These are phyloP conservation scores for Penicillium maclennaniae DNA, from an alignment of 495 filamentous ascomycete genomes.

Conservation along the genomic window DNA sequence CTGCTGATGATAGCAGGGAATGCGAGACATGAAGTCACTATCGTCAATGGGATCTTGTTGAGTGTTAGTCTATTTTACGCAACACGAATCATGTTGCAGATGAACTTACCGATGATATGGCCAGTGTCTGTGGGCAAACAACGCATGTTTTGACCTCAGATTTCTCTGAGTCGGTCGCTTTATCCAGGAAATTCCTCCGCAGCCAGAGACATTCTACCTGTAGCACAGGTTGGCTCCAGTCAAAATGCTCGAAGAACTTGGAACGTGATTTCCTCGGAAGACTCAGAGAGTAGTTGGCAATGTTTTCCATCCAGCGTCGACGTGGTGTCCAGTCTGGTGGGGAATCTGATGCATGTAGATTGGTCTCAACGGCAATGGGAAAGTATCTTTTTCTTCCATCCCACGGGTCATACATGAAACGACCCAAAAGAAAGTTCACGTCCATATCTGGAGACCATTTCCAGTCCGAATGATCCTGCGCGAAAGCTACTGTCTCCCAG, in stretches of 20 bases:
- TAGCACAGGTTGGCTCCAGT: conserved; percentile 71
- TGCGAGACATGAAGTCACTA: conserved; percentile 63
- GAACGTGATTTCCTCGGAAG: conserved; percentile 52
- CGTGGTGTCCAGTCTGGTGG: conserved; percentile 47
- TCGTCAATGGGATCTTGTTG: conserved; percentile 56
- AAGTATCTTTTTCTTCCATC: conserved; percentile 60
- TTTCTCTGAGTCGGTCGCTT: conserved; percentile 49
- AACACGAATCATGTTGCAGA: not conserved
- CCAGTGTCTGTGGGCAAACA: conserved; percentile 61
- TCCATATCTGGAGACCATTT: conserved; percentile 52
- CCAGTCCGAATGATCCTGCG: conserved; percentile 49
- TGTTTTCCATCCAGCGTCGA: conserved; percentile 53
- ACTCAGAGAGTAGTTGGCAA: conserved; percentile 62
- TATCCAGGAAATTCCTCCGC: conserved; percentile 78
- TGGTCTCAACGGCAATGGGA: conserved; percentile 31
- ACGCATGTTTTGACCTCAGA: conserved; percentile 31
- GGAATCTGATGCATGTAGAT: conserved; percentile 47
- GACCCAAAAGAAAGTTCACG: conserved; percentile 55
- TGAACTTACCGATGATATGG: conserved; percentile 67
- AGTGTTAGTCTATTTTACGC: not conserved
- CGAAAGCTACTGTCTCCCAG: conserved; percentile 56
- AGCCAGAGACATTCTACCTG: conserved; percentile 67
- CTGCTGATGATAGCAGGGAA: conserved; percentile 83
- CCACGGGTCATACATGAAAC: conserved; percentile 69
- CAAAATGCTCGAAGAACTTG: conserved; percentile 40